These are phyloP conservation scores for Paraconiothyrium brasiliense DNA, from an alignment of 2,329 filamentous ascomycete genomes.

Conservation along the genomic window DNA sequence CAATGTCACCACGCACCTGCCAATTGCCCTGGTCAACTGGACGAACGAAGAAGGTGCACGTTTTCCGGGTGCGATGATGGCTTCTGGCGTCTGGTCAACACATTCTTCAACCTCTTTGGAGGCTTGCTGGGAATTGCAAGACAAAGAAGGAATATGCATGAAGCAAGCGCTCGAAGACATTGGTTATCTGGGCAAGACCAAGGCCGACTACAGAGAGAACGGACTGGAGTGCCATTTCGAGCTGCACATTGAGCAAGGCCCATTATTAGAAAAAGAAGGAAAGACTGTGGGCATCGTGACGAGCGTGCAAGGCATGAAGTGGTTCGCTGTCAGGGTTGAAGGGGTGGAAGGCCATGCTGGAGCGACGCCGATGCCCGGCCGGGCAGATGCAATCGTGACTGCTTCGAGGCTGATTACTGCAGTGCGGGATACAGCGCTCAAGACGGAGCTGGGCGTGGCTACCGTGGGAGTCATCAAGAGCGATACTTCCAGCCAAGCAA, in stretches of 20 bases:
- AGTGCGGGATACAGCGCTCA: conserved; percentile 34
- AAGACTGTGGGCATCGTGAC: conserved; percentile 73
- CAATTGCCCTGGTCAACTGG: conserved; percentile 78
- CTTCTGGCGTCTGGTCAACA: conserved; percentile 74
- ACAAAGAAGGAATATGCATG: conserved; percentile 64
- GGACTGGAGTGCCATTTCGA: conserved; percentile 80
- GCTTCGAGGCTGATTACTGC: conserved; percentile 37
- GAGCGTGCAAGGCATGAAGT: conserved; percentile 77
- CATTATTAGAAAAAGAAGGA: conserved; percentile 69
- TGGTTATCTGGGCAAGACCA: conserved; percentile 49
- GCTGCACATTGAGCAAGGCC: conserved; percentile 84
- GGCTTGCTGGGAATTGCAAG: conserved; percentile 37
- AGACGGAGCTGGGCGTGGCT: conserved; percentile 34
- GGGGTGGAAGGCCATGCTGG: conserved; percentile 58
- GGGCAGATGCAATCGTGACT: conserved; percentile 54
- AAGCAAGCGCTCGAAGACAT: conserved; percentile 41
- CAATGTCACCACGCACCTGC: conserved; percentile 59
- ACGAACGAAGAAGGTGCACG: conserved; percentile 83
- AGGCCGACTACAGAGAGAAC: conserved; percentile 65
- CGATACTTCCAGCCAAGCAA: conserved; percentile 41
- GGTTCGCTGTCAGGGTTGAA: conserved; percentile 59
- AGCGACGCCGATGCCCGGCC: conserved; percentile 71
- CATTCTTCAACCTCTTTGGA: conserved; percentile 58
- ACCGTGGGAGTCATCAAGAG: conserved; percentile 41
- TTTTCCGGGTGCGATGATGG: conserved; percentile 77